These are phyloP conservation scores for Candida pseudoglaebosa DNA, from an alignment of 805 yeast species.

Conservation along the genomic window DNA sequence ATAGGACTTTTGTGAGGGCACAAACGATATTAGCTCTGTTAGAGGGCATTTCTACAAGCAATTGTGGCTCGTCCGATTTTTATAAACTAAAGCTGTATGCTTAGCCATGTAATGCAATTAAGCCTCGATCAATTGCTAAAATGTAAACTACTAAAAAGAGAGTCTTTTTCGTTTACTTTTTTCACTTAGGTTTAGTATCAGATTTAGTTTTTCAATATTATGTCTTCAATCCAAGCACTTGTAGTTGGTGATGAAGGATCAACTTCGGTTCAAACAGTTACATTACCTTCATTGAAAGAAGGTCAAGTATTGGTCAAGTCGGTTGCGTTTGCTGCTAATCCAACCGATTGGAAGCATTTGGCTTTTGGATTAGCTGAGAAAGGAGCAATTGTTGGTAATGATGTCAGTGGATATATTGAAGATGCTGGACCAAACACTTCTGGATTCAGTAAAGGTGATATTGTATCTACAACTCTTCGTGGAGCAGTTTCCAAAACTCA, in stretches of 20 bases:
- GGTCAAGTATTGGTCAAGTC: slow-evolving; percentile 47
- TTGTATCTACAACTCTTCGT: slow-evolving; percentile 49
- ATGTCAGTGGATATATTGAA: slow-evolving; percentile 54
- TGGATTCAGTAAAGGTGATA: slow-evolving; percentile 47
- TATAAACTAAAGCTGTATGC: background rate
- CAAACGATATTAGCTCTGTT: no score
- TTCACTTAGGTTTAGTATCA: no score
- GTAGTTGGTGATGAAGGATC: background rate
- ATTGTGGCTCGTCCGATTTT: background rate
- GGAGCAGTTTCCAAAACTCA: slow-evolving; percentile 44
- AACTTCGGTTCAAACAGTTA: background rate
- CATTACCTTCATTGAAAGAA: slow-evolving; percentile 1
- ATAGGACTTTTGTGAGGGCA: no score
- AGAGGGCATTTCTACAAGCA: no score
- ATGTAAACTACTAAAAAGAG: background rate
- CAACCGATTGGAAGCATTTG: slow-evolving; percentile 66
- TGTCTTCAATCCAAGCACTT: background rate
- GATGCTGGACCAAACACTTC: slow-evolving; percentile 45
- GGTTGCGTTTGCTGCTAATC: slow-evolving; percentile 57
- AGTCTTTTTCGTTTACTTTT: background rate
- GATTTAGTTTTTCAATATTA: no score
- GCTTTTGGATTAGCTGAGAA: background rate
- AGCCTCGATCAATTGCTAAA: background rate
- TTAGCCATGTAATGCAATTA: background rate
- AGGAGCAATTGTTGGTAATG: slow-evolving; percentile 56